Evolutionary conservation across 495 filamentous ascomycete species (phyloP).

Genomic region (Talaromyces liani): DNA sequence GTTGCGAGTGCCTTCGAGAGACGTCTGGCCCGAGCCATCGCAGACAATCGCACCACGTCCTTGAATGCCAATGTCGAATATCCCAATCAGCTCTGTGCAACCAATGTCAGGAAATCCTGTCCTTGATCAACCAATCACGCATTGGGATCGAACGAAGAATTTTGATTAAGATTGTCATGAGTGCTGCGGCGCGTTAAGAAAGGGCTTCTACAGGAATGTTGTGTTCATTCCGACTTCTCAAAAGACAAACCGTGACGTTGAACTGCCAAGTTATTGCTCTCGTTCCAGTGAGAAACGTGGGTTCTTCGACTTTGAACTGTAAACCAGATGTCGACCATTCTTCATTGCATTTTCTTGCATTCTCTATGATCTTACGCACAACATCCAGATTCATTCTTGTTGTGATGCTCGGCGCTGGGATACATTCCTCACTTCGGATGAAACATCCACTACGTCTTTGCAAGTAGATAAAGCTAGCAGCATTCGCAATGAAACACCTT

Average conservation of each 20-base stretch:
- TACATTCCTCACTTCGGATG: slow-evolving; percentile 3
- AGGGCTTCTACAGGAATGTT: not conserved
- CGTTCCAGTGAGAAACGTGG: not conserved
- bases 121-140: not conserved
- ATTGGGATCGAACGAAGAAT: not conserved
- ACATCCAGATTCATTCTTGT: slow-evolving; percentile 5
- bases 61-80: not conserved
- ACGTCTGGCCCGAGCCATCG: not conserved
- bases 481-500: not conserved
- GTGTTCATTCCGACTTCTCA: not conserved
- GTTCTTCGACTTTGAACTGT: not conserved
- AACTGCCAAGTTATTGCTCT: not conserved
- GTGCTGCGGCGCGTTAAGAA: not conserved
- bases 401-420: not conserved
- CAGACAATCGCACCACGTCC: not conserved
- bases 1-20: not conserved
- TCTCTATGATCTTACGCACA: not conserved
- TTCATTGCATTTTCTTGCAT: slow-evolving; percentile 10
- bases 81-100: not conserved
- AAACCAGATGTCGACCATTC: slow-evolving; percentile 1
- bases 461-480: slow-evolving; percentile 3
- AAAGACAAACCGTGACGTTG: not conserved
- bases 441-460: not conserved
- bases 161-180: not conserved
- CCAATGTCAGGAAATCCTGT: not conserved